Evolutionary conservation across 371 early-diverging fungal genomes (phyloP).

Genomic region (Mortierella sp.): DNA sequence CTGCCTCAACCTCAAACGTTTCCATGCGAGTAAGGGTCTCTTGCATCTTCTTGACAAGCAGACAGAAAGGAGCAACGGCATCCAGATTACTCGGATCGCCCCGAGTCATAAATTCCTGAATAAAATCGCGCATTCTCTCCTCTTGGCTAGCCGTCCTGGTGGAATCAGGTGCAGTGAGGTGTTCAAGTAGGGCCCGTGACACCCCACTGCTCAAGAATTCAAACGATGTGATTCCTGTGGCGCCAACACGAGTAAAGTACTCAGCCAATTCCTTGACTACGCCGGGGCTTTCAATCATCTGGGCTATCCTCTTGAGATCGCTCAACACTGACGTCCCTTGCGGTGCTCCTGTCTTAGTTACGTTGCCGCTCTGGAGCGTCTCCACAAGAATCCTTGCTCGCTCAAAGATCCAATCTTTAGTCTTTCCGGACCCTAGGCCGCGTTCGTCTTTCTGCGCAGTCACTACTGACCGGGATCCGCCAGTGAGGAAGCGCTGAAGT

Average conservation of each 20-base stretch:
- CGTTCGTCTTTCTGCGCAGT: conserved; percentile 35
- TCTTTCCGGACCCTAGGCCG: conserved; percentile 40
- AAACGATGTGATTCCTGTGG: conserved; percentile 79
- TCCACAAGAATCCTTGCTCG: conserved; percentile 31
- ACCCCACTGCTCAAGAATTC: conserved; percentile 85
- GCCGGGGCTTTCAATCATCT: conserved; percentile 19
- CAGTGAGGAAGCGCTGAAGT: conserved; percentile 23
- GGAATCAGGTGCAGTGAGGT: conserved; percentile 56
- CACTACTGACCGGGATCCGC: conserved; percentile 22
- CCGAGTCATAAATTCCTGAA: conserved; percentile 30
- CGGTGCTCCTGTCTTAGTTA: neutral
- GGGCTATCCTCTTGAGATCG: conserved; percentile 29
- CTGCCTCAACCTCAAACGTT: conserved; percentile 72
- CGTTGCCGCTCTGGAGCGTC: neutral
- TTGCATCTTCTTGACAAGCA: conserved; percentile 78
- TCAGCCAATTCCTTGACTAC: conserved; percentile 34
- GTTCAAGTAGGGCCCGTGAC: conserved; percentile 65
- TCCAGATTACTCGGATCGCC: neutral
- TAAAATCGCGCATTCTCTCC: conserved; percentile 17
- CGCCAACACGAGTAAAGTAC: conserved; percentile 51
- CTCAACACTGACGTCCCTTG: conserved; percentile 21
- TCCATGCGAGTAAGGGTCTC: conserved; percentile 81
- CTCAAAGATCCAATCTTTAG: conserved; percentile 47
- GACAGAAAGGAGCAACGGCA: conserved; percentile 40
- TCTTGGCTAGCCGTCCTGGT: conserved; percentile 26